A percentile compares a stretch with the other conserved stretches of the same genome.
Evolutionary conservation across 2,329 filamentous ascomycete genomes (phyloP).

Genomic region (Plectosphaerella cucumerina): DNA sequence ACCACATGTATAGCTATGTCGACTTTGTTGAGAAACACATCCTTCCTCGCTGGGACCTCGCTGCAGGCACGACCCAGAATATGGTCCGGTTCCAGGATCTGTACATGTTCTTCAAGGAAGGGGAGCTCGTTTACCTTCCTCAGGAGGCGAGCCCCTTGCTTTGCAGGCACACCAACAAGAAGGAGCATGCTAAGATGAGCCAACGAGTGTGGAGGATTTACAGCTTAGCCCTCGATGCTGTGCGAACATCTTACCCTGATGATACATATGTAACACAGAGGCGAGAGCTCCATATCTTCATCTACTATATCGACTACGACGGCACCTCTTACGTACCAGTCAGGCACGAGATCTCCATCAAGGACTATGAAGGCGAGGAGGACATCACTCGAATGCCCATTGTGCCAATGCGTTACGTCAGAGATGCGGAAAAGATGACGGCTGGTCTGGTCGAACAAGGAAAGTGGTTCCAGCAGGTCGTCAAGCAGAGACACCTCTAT

Average conservation of each 20-base stretch:
- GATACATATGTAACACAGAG: background rate
- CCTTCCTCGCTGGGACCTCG: background rate
- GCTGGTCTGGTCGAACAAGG: background rate
- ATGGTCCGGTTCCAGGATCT: slow-evolving; percentile 3
- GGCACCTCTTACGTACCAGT: background rate
- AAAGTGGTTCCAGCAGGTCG: slow-evolving; percentile 1
- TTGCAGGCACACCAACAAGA: background rate
- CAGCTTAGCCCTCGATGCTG: background rate
- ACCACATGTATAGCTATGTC: background rate
- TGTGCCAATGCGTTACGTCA: slow-evolving; percentile 10
- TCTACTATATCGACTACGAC: slow-evolving; percentile 7
- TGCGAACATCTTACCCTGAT: too few relatives aligned
- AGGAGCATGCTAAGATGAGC: background rate
- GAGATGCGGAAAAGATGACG: background rate
- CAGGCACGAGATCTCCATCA: slow-evolving; percentile 1
- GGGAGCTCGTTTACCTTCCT: slow-evolving; percentile 2
- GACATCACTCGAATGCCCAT: slow-evolving; percentile 8
- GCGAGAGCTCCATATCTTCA: background rate
- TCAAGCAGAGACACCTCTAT: slow-evolving; percentile 3
- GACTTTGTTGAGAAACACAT: slow-evolving; percentile 1
- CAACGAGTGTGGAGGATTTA: background rate
- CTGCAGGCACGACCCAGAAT: background rate
- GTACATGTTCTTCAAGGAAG: background rate
- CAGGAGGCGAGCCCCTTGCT: background rate
- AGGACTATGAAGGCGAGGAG: slow-evolving; percentile 4